Evolutionary conservation across 169 alveolate genomes (phyloP).

Genomic region (Plasmodium yoelii): DNA sequence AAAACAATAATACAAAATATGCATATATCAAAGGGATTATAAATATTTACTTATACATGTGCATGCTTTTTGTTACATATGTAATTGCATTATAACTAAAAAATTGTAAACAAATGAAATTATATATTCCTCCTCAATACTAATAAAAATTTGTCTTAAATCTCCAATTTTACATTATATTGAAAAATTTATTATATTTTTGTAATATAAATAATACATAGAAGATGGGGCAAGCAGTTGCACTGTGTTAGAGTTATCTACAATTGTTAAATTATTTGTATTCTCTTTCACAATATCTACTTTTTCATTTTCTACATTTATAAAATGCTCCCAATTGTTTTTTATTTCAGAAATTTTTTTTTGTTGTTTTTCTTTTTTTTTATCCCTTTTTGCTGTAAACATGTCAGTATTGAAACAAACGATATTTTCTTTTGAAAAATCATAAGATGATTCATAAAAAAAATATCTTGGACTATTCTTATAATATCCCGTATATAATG

Average conservation of each 20-base stretch:
- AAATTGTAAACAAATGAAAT: background rate
- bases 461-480: conserved; percentile 61
- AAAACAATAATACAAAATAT: too few species aligned
- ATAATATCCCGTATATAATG: conserved; percentile 60
- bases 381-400: background rate
- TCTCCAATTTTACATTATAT: background rate
- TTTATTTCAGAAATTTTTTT: conserved; percentile 2
- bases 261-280: conserved; percentile 8
- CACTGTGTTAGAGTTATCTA: conserved; percentile 35
- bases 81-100: background rate
- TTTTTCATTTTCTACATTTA: background rate
- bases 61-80: too few species aligned
- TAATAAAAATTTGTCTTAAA: background rate
- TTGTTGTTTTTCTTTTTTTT: background rate
- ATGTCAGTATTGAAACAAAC: conserved; percentile 2
- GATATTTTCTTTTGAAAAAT: conserved; percentile 40
- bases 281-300: background rate
- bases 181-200: conserved; percentile 69
- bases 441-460: conserved; percentile 47
- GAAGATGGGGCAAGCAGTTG: conserved; percentile 16
- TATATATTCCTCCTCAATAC: background rate
- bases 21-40: too few species aligned
- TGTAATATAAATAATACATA: conserved; percentile 52
- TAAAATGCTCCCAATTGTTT: conserved; percentile 15
- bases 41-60: too few species aligned